These are phyloP conservation scores for Colletotrichum musae DNA, from an alignment of 2,329 filamentous ascomycete species.

Conservation along the genomic window DNA sequence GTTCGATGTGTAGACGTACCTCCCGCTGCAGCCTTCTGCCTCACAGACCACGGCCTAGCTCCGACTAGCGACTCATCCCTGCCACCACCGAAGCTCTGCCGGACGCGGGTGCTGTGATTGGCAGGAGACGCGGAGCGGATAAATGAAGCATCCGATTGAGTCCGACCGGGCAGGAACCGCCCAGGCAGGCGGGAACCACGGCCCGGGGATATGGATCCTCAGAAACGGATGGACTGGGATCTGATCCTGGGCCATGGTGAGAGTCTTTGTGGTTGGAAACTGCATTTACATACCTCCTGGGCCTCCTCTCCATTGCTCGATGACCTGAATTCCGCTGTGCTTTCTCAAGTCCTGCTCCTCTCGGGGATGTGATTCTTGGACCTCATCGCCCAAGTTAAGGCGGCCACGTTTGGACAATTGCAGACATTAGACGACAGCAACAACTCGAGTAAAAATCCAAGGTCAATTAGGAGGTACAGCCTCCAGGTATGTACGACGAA, in stretches of 20 bases:
- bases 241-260: too few relatives aligned
- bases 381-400: background rate
- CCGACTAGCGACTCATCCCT: slow-evolving; percentile 29
- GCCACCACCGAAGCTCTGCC: slow-evolving; percentile 32
- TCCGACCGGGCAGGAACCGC: too few relatives aligned
- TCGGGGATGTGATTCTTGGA: background rate
- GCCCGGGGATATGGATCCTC: too few relatives aligned
- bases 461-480: slow-evolving; percentile 20
- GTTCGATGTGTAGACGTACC: slow-evolving; percentile 38
- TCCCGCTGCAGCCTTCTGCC: slow-evolving; percentile 39
- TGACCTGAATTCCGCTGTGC: background rate
- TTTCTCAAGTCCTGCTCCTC: background rate
- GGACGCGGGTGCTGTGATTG: slow-evolving; percentile 4
- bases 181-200: too few relatives aligned
- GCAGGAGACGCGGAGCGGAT: background rate
- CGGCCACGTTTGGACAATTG: background rate
- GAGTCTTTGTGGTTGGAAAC: too few relatives aligned
- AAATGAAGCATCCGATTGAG: background rate
- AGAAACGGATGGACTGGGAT: too few relatives aligned
- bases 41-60: slow-evolving; percentile 36
- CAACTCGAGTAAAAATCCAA: background rate
- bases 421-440: background rate
- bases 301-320: too few relatives aligned
- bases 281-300: too few relatives aligned
- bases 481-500: slow-evolving; percentile 33